Conservation (phyloP, 1,284 basidiomycete species). For the Sutorius eximius region DNA sequence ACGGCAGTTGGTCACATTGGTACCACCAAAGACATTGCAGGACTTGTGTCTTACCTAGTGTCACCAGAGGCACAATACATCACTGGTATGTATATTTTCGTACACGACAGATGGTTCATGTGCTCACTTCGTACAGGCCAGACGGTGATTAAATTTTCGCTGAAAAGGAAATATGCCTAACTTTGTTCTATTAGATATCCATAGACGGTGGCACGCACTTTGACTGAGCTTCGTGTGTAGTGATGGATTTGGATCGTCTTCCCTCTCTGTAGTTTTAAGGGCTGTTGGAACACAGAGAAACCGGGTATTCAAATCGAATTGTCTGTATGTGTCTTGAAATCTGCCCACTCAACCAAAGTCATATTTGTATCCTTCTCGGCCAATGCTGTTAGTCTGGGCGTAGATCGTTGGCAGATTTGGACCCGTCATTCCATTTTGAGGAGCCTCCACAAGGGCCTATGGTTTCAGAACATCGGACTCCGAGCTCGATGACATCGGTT, state of each 20-base stretch:
- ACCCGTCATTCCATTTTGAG: too few species aligned
- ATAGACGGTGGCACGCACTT: conserved; percentile 30
- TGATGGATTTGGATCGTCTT: not conserved
- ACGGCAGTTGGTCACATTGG: conserved; percentile 30
- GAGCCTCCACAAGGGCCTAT: too few species aligned
- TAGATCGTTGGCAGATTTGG: not conserved
- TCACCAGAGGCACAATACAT: conserved; percentile 38
- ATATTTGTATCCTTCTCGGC: not conserved
- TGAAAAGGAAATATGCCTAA: not conserved
- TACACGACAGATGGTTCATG: not conserved
- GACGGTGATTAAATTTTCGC: conserved; percentile 22
- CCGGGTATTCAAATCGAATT: not conserved
- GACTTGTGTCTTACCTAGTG: conserved; percentile 38
- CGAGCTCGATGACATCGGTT: too few species aligned
- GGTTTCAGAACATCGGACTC: too few species aligned
- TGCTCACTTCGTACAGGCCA: conserved; percentile 20
- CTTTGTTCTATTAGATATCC: conserved; percentile 17
- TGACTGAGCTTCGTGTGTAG: conserved; percentile 12
- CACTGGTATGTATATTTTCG: conserved; percentile 31
- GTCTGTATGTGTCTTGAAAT: not conserved
- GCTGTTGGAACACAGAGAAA: not conserved
- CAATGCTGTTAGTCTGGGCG: not conserved
- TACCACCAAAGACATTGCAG: conserved; percentile 36
- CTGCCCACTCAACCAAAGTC: not conserved
- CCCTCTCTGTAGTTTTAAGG: not conserved